phyloP scores from a whole-genome alignment of 257 asterid genomes.

The Craterostigma plantagineum region DNA sequence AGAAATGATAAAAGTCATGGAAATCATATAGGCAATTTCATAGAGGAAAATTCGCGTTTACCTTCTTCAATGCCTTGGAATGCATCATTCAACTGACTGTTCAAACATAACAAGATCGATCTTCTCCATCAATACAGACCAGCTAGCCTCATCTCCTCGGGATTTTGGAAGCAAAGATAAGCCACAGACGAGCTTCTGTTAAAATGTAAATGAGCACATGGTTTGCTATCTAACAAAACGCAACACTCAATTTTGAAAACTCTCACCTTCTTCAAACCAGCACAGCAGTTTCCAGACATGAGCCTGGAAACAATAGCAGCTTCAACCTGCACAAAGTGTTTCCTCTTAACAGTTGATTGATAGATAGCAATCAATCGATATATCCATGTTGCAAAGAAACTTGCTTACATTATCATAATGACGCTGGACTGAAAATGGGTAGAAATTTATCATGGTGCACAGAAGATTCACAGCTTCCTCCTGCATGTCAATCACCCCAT shows the following conservation, averaged over 20 bases:
- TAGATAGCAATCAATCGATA: background rate
- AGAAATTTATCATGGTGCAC: slow-evolving; percentile 35
- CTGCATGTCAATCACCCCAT: slow-evolving; percentile 32
- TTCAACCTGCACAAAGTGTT: slow-evolving; percentile 47
- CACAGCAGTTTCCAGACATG: slow-evolving; percentile 53
- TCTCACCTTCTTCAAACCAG: slow-evolving; percentile 43
- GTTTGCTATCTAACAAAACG: slow-evolving; percentile 10
- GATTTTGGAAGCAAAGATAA: slow-evolving; percentile 77
- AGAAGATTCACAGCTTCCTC: slow-evolving; percentile 49
- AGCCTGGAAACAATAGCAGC: slow-evolving; percentile 49
- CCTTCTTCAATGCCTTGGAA: slow-evolving; percentile 90
- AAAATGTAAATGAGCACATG: slow-evolving; percentile 14
- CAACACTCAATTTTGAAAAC: slow-evolving; percentile 3
- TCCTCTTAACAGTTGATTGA: slow-evolving; percentile 3
- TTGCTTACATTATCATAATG: slow-evolving; percentile 66
- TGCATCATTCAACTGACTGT: slow-evolving; percentile 47
- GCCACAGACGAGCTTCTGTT: slow-evolving; percentile 62
- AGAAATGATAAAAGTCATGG: slow-evolving; percentile 9
- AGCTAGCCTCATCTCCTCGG: slow-evolving; percentile 69
- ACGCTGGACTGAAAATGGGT: slow-evolving; percentile 49
- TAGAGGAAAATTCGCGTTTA: slow-evolving; percentile 13
- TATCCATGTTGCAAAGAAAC: slow-evolving; percentile 4
- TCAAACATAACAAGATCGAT: slow-evolving; percentile 40
- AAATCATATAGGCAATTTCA: slow-evolving; percentile 5
- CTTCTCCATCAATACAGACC: slow-evolving; percentile 63